Evolutionary conservation across 495 filamentous ascomycete species (phyloP), one percentile per base, ranked within the genome.

Genomic region (Aspergillus taichungensis): DNA sequence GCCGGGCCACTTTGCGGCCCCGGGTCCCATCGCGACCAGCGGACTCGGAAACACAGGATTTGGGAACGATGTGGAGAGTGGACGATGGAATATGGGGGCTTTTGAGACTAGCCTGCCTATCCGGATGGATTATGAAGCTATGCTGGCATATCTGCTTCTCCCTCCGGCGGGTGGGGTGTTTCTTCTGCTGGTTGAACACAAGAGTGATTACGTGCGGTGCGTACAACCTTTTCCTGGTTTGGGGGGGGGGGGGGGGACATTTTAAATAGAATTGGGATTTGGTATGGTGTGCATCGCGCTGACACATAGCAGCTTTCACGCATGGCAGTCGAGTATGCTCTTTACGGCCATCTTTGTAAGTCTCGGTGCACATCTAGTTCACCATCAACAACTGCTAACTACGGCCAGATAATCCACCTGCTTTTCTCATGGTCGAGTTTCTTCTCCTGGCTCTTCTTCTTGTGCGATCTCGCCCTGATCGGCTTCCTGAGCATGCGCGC

Each of bases 181-280:
- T 51, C 62, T 98, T 58, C 61, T 98, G 49, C 74, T 97, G 51
- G 51, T 88, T 47, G 92, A 98, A 74, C 78, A 88, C 54, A 91
- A 92, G 75, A 95, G 88, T 54, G 92, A 97, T 66, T 98, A 95
- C 61, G 92, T 98, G 32, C 72, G 92, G 88, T 94, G 62, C 38
- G 80, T 77, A 24, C 4, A 24, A 24, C 18, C 18, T 24, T 24
- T 24, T 24, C 18, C 4, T n/a, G n/a, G n/a, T 24, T 24, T 4
- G 1, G 18, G 4, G 18, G 18, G 4, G 1, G 18, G 18, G 4
- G 18, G 18, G 4, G 1, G 27, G 36, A 14, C 43, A 13, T 29
- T 7, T 34, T 14, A 39, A n/a, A 34, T 4, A 33, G 1, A 18
- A 31, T 11, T 42, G 8, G 0, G 13, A 29, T 37, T 7, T 28